Evolutionary conservation across 495 filamentous ascomycete species (phyloP).

Genomic region (Oidiodendron maius): DNA sequence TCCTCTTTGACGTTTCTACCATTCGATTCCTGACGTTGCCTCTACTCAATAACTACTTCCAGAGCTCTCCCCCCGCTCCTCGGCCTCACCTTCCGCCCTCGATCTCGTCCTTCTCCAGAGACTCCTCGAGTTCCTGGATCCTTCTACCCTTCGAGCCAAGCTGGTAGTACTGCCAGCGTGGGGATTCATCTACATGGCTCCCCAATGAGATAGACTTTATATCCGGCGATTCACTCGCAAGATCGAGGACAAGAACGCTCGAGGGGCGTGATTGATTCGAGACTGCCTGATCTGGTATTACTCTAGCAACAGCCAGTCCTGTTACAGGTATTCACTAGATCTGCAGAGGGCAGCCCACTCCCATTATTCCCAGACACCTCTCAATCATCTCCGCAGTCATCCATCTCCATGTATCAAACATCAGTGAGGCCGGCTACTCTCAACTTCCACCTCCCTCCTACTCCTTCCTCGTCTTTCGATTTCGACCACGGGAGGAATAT

Average conservation of each 20-base stretch:
- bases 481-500: slow-evolving; percentile 15
- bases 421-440: slow-evolving; percentile 21
- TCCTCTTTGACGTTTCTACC: too few species aligned
- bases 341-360: not conserved
- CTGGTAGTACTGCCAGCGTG: slow-evolving; percentile 18
- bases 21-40: too few species aligned
- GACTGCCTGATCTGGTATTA: too few species aligned
- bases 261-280: too few species aligned
- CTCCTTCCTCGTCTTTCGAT: not conserved
- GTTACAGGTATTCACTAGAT: not conserved
- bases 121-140: not conserved
- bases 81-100: not conserved
- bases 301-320: too few species aligned
- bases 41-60: too few species aligned
- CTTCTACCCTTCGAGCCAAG: slow-evolving; percentile 4
- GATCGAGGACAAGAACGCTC: not conserved
- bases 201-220: slow-evolving; percentile 19
- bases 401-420: slow-evolving; percentile 22
- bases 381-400: not conserved
- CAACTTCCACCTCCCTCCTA: slow-evolving; percentile 17
- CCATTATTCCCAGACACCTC: not conserved
- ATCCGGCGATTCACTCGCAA: slow-evolving; percentile 33
- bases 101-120: not conserved
- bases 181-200: slow-evolving; percentile 18
- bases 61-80: too few species aligned